Conservation (phyloP, 148 eudicot genomes). For the Hydrangea macrophylla region DNA sequence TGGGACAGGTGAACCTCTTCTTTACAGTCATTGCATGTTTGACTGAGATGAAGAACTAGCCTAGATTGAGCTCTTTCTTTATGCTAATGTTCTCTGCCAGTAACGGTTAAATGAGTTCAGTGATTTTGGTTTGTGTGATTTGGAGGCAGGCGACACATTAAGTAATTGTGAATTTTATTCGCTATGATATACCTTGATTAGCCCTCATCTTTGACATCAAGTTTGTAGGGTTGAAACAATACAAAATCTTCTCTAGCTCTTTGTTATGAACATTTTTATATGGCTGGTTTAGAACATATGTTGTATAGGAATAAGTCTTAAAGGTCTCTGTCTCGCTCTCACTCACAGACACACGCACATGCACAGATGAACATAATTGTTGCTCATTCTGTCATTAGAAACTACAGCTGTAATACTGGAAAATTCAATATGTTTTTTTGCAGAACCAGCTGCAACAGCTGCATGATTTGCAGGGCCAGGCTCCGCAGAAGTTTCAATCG, state of each 20-base stretch:
- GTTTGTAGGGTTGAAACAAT: neutral
- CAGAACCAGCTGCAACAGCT: slow-evolving; percentile 68
- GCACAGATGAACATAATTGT: neutral
- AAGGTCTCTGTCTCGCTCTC: neutral
- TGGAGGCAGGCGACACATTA: neutral
- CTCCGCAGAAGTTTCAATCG: slow-evolving; percentile 62
- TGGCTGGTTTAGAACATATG: neutral
- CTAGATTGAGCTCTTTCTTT: neutral
- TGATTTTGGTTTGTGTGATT: neutral
- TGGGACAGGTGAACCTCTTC: slow-evolving; percentile 59
- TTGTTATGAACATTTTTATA: neutral
- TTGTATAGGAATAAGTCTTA: neutral
- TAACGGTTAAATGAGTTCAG: neutral
- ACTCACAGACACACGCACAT: neutral
- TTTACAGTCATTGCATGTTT: neutral
- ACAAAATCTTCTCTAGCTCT: too few species aligned
- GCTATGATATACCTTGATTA: neutral
- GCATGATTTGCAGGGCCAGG: slow-evolving; percentile 66
- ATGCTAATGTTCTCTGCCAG: neutral
- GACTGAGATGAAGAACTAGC: neutral
- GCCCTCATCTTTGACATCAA: neutral
- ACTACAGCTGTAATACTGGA: neutral
- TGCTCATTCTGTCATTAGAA: neutral
- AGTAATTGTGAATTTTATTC: neutral
- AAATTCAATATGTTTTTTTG: slow-evolving; percentile 4